phyloP scores from a whole-genome alignment of 2,329 filamentous ascomycete genomes.

The Diaporthe caulivora region DNA sequence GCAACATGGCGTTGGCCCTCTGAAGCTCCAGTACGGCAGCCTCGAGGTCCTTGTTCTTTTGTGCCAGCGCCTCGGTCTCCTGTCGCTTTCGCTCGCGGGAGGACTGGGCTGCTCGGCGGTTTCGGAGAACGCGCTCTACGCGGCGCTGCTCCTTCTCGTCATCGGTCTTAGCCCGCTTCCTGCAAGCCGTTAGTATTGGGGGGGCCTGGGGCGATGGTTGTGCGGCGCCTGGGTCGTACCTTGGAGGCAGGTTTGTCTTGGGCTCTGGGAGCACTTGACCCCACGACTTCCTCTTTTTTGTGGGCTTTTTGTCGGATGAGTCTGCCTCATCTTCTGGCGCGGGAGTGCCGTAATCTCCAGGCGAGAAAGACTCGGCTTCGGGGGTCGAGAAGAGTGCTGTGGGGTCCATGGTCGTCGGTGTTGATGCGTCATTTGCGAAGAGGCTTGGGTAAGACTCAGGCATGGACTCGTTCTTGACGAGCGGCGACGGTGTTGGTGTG shows the following conservation, averaged over 20 bases:
- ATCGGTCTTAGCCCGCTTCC: conserved; percentile 98
- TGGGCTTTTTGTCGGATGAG: conserved; percentile 74
- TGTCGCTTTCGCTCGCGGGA: conserved; percentile 92
- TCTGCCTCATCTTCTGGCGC: conserved; percentile 40
- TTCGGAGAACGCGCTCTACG: conserved; percentile 96
- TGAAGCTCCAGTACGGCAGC: conserved; percentile 71
- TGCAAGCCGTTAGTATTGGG: conserved; percentile 53
- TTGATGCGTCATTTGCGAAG: conserved; percentile 40
- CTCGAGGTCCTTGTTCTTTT: conserved; percentile 79
- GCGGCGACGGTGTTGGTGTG: conserved; percentile 31
- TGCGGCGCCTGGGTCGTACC: conserved; percentile 63
- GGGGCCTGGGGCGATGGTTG: background rate
- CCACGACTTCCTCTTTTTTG: conserved; percentile 99
- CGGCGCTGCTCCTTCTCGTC: conserved; percentile 99
- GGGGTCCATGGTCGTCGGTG: conserved; percentile 37
- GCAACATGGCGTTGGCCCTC: conserved; percentile 61
- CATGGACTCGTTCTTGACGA: conserved; percentile 34
- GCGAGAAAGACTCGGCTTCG: conserved; percentile 26
- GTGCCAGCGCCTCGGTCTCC: conserved; percentile 88
- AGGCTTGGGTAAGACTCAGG: conserved; percentile 29
- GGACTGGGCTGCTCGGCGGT: conserved; percentile 95
- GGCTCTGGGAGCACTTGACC: conserved; percentile 96
- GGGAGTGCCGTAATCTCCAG: conserved; percentile 38
- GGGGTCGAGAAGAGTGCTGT: conserved; percentile 26
- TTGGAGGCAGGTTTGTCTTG: conserved; percentile 94